Base-by-base conservation (phyloP, 2,329 filamentous ascomycete species). In the Fusarium secorum region DNA sequence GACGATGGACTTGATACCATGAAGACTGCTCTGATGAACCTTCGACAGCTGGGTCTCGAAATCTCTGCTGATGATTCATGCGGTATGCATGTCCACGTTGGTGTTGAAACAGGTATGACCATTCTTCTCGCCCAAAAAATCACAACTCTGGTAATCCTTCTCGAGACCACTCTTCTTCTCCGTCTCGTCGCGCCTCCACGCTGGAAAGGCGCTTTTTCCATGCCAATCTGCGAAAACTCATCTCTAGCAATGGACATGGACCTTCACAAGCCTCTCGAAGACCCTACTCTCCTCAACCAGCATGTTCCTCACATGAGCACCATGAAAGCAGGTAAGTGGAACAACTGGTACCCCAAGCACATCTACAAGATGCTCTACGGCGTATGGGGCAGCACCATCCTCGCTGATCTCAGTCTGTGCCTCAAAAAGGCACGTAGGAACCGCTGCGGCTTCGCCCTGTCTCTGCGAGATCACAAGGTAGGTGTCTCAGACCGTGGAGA, bases 81-180 rank as follows among this genome's bases (percentile, higher is more conserved):
- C 22, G 75, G 76, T 5, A 60, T 78, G 36, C 75, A 77, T 32
- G 52, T 78, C 7, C 75, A 78, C 14, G 66, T 77, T 4, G 75
- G 76, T 14, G 54, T 71, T 14, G 60, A 66, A 18, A 39, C 24
- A 2, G 76, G 75, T 22, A 73, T 78, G 70, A 68, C 54, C 2
- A 51, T 77, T 7, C 36, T 57, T 1, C 46, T 75, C 4, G 75
- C 75, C 4, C 71, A 78, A 26, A 78, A 71, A 56, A 61, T 76
- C 20, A 41, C 68, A 1, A 74, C 76, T 0, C 55, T 78, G 0
- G 65, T 71, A 1, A 45, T 72, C 42, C 30, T 77, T 5, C 33
- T 78, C 2, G 76, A 78, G 35, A 49, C 51, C 4, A 46, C 64
- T 2, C 57, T 78, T 13, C 44, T 78, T 4, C 22, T 60, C 1